Conservation (phyloP, 2,329 filamentous ascomycete species). For the Aureobasidium musti region DNA sequence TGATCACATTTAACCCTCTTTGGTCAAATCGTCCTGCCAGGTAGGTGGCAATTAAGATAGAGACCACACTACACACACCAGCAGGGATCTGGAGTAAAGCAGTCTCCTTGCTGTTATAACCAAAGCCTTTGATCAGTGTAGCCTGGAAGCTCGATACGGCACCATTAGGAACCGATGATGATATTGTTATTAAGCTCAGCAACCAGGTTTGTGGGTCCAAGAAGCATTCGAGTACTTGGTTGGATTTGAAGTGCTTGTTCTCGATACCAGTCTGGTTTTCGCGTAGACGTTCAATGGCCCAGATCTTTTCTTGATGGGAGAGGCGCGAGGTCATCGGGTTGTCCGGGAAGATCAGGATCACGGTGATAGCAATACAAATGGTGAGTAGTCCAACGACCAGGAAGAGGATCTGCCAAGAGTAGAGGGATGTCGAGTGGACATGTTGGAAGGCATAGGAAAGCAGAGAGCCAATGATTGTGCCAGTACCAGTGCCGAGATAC, state of each 20-base stretch:
- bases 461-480: constrained; percentile 59
- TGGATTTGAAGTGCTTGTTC: constrained; percentile 53
- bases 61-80: constrained; percentile 54
- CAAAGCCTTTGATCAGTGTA: constrained; percentile 40
- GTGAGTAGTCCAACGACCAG: constrained; percentile 50
- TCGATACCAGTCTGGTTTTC: constrained; percentile 55
- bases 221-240: constrained; percentile 52
- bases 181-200: constrained; percentile 44
- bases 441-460: constrained; percentile 61
- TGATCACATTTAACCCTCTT: constrained; percentile 37
- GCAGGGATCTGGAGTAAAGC: constrained; percentile 56
- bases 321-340: constrained; percentile 39
- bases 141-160: constrained; percentile 45
- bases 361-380: constrained; percentile 42
- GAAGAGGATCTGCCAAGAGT: constrained; percentile 57
- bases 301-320: constrained; percentile 38
- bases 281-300: constrained; percentile 46
- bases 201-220: constrained; percentile 50
- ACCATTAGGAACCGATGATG: constrained; percentile 45
- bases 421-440: constrained; percentile 40
- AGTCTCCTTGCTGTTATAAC: constrained; percentile 37
- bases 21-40: constrained; percentile 38
- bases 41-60: constrained; percentile 38
- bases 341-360: constrained; percentile 39
- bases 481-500: constrained; percentile 64